Conservation (phyloP, 2,329 filamentous ascomycete genomes). For the Diplodia intermedia region DNA sequence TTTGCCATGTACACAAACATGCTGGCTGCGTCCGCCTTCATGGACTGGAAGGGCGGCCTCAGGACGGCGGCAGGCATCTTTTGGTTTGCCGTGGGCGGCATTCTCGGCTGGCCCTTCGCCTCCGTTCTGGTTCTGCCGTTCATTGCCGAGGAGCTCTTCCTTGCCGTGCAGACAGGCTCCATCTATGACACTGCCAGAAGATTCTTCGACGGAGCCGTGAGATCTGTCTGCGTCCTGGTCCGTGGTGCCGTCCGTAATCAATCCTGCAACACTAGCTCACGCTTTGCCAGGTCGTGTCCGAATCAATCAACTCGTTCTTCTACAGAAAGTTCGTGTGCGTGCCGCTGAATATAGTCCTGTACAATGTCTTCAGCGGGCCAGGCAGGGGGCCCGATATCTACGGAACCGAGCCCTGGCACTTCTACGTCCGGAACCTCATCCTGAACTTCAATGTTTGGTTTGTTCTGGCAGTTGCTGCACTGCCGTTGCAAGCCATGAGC, state of each 20-base stretch:
- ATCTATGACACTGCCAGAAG: slow-evolving; percentile 66
- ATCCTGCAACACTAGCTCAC: not conserved
- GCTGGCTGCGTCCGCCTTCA: slow-evolving; percentile 84
- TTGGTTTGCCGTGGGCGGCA: slow-evolving; percentile 85
- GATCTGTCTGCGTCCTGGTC: slow-evolving; percentile 74
- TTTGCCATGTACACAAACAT: slow-evolving; percentile 96
- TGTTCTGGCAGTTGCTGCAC: slow-evolving; percentile 73
- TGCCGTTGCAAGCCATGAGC: slow-evolving; percentile 78
- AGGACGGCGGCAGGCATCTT: slow-evolving; percentile 84
- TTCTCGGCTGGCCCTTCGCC: slow-evolving; percentile 95
- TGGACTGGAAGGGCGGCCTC: slow-evolving; percentile 83
- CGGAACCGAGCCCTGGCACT: slow-evolving; percentile 95
- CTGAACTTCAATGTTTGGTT: slow-evolving; percentile 98
- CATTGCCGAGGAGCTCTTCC: slow-evolving; percentile 74
- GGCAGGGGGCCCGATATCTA: slow-evolving; percentile 88
- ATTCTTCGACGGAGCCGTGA: slow-evolving; percentile 70
- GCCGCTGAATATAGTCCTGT: slow-evolving; percentile 90
- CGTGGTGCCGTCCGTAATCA: slow-evolving; percentile 39
- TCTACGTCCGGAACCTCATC: slow-evolving; percentile 88
- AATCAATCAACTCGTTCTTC: slow-evolving; percentile 79
- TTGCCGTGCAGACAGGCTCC: slow-evolving; percentile 61
- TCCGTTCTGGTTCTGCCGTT: slow-evolving; percentile 82
- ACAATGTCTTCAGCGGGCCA: slow-evolving; percentile 87
- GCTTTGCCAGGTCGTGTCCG: slow-evolving; percentile 66
- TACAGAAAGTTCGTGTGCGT: slow-evolving; percentile 81